Base-by-base conservation (phyloP, 1,284 basidiomycete genomes). In the Inonotus hispidus region DNA sequence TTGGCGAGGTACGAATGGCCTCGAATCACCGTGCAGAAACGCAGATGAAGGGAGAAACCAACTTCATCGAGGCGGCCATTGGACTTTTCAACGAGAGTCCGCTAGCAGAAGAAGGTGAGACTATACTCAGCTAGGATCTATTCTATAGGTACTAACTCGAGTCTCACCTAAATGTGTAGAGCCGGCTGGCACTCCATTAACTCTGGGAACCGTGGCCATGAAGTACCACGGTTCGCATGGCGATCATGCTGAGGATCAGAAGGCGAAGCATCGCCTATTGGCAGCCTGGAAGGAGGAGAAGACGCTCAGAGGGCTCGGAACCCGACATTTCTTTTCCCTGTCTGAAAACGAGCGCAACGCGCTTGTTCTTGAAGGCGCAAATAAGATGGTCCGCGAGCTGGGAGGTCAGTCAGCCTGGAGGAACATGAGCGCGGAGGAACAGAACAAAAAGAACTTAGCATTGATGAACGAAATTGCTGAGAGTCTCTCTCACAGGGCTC, bases 281-380 rank as follows among this genome's bases (percentile, higher is more conserved):
- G 25, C 37, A 3, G 46, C 52, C 3, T 70, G 65, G 65, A 65
- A 65, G 46, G 65, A 35, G 67, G 68, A 38, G 54, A 62, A 45
- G 64, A 65, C 52, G 47, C 43, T 16, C 65, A 60, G 41, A 56
- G 61, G 1, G 39, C 45, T 46, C 16, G 64, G 65, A 53, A 55
- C 63, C 53, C 25, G 61, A 37, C 14, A 27, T 2, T 56, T 63
- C 27, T 54, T 59, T 7, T 21, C 43, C 1, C 23, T 32, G 35
- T 19, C 46, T 11, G 13, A 16, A 14, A 53, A 57, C 1, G 53
- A 56, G 25, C 49, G 19, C 4, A 52, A 54, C 13, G 11, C 21
- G 10, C 19, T 27, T 6, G 25, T 58, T 39, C 39, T 21, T 2
- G 2, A 16, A 16, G 38, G 32, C 14, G 16, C 45, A 2, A 60